Evolutionary conservation across 1,284 basidiomycete species (phyloP), one percentile per base, ranked within the genome.

Genomic region (Rhodotorula sp.): DNA sequence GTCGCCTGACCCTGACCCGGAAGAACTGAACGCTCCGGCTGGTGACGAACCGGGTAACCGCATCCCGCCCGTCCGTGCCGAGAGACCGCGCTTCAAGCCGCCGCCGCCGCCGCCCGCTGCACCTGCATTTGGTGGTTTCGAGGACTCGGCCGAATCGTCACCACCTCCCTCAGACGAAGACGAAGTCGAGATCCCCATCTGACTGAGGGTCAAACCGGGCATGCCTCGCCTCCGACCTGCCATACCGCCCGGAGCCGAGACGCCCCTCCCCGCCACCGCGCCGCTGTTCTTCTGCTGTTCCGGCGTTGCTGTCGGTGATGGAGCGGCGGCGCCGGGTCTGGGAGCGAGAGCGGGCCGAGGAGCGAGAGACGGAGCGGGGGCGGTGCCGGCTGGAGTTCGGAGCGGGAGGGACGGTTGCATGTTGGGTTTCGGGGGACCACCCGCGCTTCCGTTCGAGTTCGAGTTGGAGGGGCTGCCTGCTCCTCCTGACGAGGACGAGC

Each of bases 191-290:
- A 77, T 79, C 38, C 79, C 79, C 80, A 82, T 81, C 48, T 77
- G 79, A 45, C 77, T 78, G 63, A 82, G 64, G 1, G 78, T 81
- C 47, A 79, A 54, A 16, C 81, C 82, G 78, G 80, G 50, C 38
- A 43, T 43, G 77, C 80, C 71, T 73, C 73, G 47, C 75, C 77
- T 59, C 68, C 77, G 60, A 68, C 80, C 80, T 1, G 80, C 74
- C 23, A 80, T 79, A 1, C 74, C 72, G 5, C 74, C 73, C 19
- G 54, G 28, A 0, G 60, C 43, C 77, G 78, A 4, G 71, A 67
- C 18, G 6, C 64, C 64, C 21, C 34, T 28, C 12, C 79, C 74
- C 14, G 77, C 75, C 1, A 62, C 66, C 0, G 79, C 71, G 23
- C 78, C 79, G 16, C 73, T 76, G 2, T 57, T 19, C 19, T 59